Percentiles rank a stretch among this genome's conserved stretches.
These are phyloP conservation scores for Puccinia brachypodii DNA, from an alignment of 1,284 basidiomycete genomes.

Conservation along the genomic window DNA sequence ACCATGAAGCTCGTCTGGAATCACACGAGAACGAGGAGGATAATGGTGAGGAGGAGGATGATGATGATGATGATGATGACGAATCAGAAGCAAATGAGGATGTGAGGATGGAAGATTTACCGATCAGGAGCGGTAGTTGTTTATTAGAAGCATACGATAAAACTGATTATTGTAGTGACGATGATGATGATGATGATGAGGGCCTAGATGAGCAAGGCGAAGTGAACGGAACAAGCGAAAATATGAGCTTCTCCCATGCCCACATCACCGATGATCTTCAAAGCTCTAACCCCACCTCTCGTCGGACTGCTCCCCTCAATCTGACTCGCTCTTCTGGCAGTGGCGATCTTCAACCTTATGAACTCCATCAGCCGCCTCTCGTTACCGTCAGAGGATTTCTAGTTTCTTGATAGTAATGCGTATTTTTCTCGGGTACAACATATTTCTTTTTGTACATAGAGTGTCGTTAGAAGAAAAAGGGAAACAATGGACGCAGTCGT, in stretches of 20 bases:
- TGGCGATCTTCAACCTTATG: background rate
- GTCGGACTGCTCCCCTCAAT: background rate
- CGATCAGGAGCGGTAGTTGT: constrained; percentile 39
- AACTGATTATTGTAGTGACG: constrained; percentile 44
- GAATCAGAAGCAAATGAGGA: background rate
- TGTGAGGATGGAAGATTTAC: constrained; percentile 23
- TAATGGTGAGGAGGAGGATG: background rate
- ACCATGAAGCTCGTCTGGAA: background rate
- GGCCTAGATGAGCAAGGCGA: too few species aligned
- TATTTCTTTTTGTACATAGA: too few species aligned
- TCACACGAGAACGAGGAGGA: background rate
- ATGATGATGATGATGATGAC: background rate
- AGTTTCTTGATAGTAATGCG: constrained; percentile 32
- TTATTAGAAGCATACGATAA: constrained; percentile 48
- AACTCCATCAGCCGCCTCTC: background rate
- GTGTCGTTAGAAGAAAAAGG: too few species aligned
- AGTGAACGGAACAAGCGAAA: background rate
- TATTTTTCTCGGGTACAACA: too few species aligned
- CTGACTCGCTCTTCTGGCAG: background rate
- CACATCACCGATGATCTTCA: too few species aligned
- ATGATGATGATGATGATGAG: constrained; percentile 5
- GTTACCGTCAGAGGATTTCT: constrained; percentile 29
- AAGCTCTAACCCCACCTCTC: background rate
- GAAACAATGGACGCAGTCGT: too few species aligned
- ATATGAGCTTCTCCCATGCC: background rate